A percentile compares a stretch with the other conserved stretches of the same genome.
Evolutionary conservation across 176 grass and related monocot species (phyloP).

Genomic region (Rhynchospora pubera): DNA sequence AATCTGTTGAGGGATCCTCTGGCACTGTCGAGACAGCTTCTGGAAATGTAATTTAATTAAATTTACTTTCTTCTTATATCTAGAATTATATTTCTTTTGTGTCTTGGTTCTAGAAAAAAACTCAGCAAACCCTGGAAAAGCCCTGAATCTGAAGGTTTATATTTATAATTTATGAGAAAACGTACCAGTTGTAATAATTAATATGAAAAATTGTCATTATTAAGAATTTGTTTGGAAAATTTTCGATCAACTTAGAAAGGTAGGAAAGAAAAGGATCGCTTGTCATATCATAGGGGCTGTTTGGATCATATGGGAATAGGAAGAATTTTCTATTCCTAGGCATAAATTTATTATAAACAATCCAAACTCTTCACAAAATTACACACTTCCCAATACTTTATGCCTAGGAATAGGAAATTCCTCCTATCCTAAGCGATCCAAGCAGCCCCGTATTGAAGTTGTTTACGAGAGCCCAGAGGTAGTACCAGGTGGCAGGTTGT

Average conservation of each 20-base stretch:
- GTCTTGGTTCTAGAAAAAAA: not conserved
- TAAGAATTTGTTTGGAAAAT: not conserved
- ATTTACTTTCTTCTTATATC: not conserved
- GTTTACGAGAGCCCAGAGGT: constrained; percentile 4
- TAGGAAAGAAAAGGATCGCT: not conserved
- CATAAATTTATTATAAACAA: too few relatives aligned
- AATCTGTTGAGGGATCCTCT: constrained; percentile 76
- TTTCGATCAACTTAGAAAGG: not conserved
- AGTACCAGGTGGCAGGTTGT: not conserved
- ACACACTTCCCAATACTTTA: too few relatives aligned
- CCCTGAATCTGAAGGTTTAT: not conserved
- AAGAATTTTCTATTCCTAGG: too few relatives aligned
- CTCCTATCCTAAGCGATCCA: too few relatives aligned
- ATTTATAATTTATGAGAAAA: not conserved
- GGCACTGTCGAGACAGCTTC: constrained; percentile 62
- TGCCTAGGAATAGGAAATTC: too few relatives aligned
- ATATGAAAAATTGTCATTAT: not conserved
- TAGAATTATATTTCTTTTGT: constrained; percentile 8
- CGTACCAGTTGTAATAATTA: not conserved
- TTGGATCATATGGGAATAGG: too few relatives aligned
- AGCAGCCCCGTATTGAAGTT: not conserved
- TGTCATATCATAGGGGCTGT: too few relatives aligned
- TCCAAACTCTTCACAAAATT: too few relatives aligned
- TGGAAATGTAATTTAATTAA: constrained; percentile 53
- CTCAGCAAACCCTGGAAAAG: not conserved